Conservation (phyloP, 768 basidiomycete genomes). For the Lentinula sp. region DNA sequence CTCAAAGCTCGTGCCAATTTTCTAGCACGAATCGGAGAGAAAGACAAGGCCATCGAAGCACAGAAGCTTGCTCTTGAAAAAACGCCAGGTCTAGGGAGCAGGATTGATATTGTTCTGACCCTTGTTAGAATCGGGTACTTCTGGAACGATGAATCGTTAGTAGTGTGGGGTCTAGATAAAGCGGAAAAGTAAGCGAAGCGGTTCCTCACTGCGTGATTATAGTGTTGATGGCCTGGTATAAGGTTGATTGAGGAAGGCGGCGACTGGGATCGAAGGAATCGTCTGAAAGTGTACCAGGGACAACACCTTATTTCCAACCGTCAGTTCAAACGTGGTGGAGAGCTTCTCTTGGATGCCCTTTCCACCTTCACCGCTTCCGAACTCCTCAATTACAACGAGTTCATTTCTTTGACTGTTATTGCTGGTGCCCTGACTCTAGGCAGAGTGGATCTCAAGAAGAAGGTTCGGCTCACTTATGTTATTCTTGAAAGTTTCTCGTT, state of each 20-base stretch:
- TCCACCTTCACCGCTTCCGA: conserved; percentile 95
- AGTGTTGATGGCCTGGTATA: neutral
- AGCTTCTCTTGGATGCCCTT: conserved; percentile 83
- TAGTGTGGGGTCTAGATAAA: conserved; percentile 64
- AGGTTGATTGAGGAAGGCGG: conserved; percentile 93
- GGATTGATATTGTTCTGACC: conserved; percentile 89
- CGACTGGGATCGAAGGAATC: conserved; percentile 96
- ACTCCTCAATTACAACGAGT: conserved; percentile 81
- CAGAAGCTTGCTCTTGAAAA: conserved; percentile 84
- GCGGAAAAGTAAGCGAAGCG: conserved; percentile 65
- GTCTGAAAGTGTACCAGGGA: conserved; percentile 93
- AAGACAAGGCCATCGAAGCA: conserved; percentile 81
- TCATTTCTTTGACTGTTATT: conserved; percentile 81
- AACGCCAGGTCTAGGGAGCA: conserved; percentile 85
- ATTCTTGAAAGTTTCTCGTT: neutral
- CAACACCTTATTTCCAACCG: conserved; percentile 81
- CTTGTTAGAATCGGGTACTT: conserved; percentile 89
- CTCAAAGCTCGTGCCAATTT: conserved; percentile 81
- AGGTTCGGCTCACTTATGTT: conserved; percentile 37
- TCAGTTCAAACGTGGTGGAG: conserved; percentile 85
- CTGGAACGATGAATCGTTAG: conserved; percentile 71
- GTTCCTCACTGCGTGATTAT: neutral
- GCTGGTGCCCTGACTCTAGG: conserved; percentile 70
- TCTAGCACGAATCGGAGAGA: conserved; percentile 86
- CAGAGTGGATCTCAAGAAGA: conserved; percentile 87